A percentile compares a stretch with the other conserved stretches of the same genome.
Conservation (phyloP, 768 basidiomycete species). For the Rhodosporidiobolus odoratus region DNA sequence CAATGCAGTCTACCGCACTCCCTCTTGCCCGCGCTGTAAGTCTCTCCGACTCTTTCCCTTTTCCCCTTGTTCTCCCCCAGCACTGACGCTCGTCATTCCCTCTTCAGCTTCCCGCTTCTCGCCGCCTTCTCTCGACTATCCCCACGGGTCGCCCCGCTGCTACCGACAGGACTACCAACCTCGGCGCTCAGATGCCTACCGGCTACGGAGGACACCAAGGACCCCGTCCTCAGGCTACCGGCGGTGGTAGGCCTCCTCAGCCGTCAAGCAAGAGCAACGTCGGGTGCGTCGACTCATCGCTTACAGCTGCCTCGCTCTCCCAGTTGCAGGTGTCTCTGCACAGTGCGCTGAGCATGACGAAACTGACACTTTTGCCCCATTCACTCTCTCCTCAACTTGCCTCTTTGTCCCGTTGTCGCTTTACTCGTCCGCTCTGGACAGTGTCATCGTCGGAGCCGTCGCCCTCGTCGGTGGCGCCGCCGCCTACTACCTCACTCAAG, state of each 20-base stretch:
- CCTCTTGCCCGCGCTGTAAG: not conserved
- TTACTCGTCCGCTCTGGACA: not conserved
- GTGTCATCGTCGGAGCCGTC: not conserved
- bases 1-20: not conserved
- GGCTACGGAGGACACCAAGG: slow-evolving; percentile 5
- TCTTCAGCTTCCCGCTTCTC: slow-evolving; percentile 4
- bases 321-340: too few species aligned
- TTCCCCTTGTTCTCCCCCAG: not conserved
- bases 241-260: not conserved
- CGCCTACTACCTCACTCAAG: slow-evolving; percentile 10
- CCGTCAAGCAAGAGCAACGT: slow-evolving; percentile 5
- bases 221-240: not conserved
- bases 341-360: not conserved
- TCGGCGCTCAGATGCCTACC: not conserved
- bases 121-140: slow-evolving; percentile 11
- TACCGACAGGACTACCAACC: not conserved
- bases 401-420: not conserved
- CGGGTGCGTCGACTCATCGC: slow-evolving; percentile 1
- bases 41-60: not conserved
- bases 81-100: not conserved
- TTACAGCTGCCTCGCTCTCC: not conserved
- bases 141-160: slow-evolving; percentile 9
- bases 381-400: not conserved
- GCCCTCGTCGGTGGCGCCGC: slow-evolving; percentile 5
- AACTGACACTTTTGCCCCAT: not conserved